Percentiles rank a stretch among this genome's conserved stretches.
phyloP scores from a whole-genome alignment of 2,329 filamentous ascomycete genomes.

The Westerdykella aurantiaca region DNA sequence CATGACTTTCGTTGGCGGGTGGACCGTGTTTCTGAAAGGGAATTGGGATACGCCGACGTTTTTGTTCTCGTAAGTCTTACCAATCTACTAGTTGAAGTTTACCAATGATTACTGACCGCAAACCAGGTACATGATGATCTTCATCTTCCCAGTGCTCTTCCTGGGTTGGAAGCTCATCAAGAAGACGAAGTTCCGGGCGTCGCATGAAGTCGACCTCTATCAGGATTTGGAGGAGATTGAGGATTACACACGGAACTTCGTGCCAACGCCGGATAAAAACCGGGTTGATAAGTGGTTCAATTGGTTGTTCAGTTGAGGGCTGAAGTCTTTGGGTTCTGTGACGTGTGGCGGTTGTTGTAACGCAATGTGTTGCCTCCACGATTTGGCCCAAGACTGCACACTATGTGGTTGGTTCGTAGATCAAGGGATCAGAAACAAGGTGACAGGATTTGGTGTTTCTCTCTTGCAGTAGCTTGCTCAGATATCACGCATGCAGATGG shows the following conservation, averaged over 20 bases:
- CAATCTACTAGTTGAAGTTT: neutral
- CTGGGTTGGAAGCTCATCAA: slow-evolving; percentile 66
- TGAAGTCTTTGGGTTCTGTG: too few species aligned
- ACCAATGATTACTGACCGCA: neutral
- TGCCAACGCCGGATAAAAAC: slow-evolving; percentile 48
- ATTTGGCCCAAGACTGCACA: too few species aligned
- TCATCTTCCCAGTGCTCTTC: slow-evolving; percentile 63
- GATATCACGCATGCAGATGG: too few species aligned
- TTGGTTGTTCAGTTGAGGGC: slow-evolving; percentile 39
- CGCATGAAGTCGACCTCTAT: slow-evolving; percentile 57
- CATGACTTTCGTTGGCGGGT: slow-evolving; percentile 72
- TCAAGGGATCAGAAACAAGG: too few species aligned
- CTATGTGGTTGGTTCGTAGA: too few species aligned
- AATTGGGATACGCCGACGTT: slow-evolving; percentile 66
- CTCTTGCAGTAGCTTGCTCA: too few species aligned
- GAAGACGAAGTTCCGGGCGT: slow-evolving; percentile 53
- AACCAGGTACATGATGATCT: slow-evolving; percentile 62
- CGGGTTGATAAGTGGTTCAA: slow-evolving; percentile 40
- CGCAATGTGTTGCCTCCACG: too few species aligned
- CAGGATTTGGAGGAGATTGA: slow-evolving; percentile 61
- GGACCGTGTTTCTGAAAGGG: slow-evolving; percentile 65
- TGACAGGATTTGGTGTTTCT: too few species aligned
- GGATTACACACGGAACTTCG: slow-evolving; percentile 59
- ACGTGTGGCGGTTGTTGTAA: too few species aligned
- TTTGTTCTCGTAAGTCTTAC: slow-evolving; percentile 56